Evolutionary conservation across 306 rosid species (phyloP).

Genomic region (Urtica urens): DNA sequence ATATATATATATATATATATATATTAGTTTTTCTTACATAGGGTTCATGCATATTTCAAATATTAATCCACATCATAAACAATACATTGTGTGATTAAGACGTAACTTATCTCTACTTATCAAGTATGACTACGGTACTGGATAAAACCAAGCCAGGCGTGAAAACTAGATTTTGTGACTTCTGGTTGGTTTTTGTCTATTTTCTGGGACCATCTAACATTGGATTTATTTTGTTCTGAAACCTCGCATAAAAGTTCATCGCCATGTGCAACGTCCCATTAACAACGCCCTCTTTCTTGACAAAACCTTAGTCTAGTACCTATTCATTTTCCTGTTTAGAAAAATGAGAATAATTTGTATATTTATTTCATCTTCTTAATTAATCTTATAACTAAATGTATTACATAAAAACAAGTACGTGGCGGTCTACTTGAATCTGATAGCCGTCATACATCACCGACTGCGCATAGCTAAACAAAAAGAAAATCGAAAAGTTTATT

Average conservation of each 20-base stretch:
- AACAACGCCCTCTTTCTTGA: not conserved
- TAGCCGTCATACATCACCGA: conserved; percentile 11
- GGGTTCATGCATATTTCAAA: not conserved
- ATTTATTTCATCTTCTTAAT: not conserved
- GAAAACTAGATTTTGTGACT: not conserved
- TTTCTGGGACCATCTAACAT: conserved; percentile 8
- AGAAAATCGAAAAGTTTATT: not conserved
- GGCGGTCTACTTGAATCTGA: not conserved
- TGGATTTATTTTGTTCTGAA: conserved; percentile 1
- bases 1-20: too few species aligned
- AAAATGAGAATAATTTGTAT: not conserved
- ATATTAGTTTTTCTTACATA: too few species aligned
- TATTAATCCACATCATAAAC: not conserved
- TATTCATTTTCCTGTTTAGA: not conserved
- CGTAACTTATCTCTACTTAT: conserved; percentile 1
- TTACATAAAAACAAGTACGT: conserved; percentile 7
- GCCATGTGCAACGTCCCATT: conserved; percentile 1
- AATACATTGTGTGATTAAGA: conserved; percentile 6
- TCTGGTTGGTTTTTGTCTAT: conserved; percentile 7
- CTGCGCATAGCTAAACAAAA: not conserved
- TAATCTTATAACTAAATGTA: not conserved
- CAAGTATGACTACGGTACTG: not conserved
- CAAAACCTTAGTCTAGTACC: conserved; percentile 1
- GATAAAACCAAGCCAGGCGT: not conserved
- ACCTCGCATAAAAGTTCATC: not conserved